These are phyloP conservation scores for Thielaviopsis populi DNA, from an alignment of 2,329 filamentous ascomycete species.

Conservation along the genomic window DNA sequence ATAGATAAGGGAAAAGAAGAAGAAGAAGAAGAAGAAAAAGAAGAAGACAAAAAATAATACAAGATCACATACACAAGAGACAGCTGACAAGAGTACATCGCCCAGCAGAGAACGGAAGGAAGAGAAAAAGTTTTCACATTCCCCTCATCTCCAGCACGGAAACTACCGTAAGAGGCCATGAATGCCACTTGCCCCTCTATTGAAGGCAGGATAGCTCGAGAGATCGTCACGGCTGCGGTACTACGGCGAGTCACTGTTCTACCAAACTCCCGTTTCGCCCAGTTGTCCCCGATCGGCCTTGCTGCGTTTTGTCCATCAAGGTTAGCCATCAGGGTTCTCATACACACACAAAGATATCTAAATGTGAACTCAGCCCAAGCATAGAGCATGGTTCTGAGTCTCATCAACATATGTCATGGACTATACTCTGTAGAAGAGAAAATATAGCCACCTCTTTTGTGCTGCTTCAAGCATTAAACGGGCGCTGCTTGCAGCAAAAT, in stretches of 20 bases:
- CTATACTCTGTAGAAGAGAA: not conserved
- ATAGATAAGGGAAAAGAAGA: not conserved
- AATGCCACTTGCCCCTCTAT: not conserved
- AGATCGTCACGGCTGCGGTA: not conserved
- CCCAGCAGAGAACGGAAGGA: not conserved
- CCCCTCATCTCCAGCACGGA: not conserved
- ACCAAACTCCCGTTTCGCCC: not conserved
- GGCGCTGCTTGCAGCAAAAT: not conserved
- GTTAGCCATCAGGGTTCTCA: slow-evolving; percentile 17
- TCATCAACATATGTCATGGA: not conserved
- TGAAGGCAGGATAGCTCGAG: not conserved
- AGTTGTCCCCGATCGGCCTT: not conserved
- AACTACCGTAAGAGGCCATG: not conserved
- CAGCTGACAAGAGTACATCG: not conserved
- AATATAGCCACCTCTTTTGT: not conserved
- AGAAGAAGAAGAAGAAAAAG: not conserved
- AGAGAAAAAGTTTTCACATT: slow-evolving; percentile 2
- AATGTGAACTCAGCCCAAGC: not conserved
- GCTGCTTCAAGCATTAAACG: not conserved
- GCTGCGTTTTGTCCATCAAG: slow-evolving; percentile 15
- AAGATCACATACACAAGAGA: not conserved
- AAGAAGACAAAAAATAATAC: not conserved
- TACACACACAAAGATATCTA: not conserved
- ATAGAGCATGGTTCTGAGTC: not conserved
- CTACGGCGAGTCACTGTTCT: not conserved